These are phyloP conservation scores for Coemansia sp. DNA, from an alignment of 192 early-diverging fungal species.

Conservation along the genomic window DNA sequence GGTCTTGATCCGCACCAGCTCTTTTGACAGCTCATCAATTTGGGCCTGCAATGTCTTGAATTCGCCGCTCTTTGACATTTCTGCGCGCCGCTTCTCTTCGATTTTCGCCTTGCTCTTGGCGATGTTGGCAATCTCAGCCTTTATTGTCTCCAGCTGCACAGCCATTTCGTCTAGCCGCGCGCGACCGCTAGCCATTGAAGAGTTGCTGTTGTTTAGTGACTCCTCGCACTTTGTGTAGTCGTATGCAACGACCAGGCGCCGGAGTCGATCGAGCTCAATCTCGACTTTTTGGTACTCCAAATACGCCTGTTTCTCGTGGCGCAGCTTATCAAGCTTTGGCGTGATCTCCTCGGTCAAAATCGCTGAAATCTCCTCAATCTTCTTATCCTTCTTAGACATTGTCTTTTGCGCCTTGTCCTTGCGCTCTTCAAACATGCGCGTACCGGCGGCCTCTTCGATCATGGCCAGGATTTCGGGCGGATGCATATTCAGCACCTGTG, in stretches of 20 bases:
- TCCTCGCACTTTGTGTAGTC: slow-evolving; percentile 80
- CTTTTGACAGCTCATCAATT: slow-evolving; percentile 74
- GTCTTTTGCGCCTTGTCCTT: slow-evolving; percentile 93
- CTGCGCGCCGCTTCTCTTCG: slow-evolving; percentile 48
- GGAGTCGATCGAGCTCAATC: slow-evolving; percentile 81
- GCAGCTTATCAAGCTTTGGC: slow-evolving; percentile 88
- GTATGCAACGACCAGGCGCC: slow-evolving; percentile 78
- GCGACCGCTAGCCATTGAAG: slow-evolving; percentile 29
- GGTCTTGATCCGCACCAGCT: slow-evolving; percentile 79
- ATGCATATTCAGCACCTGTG: slow-evolving; percentile 99
- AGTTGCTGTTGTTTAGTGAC: slow-evolving; percentile 40
- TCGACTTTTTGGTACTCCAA: slow-evolving; percentile 93
- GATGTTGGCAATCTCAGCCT: slow-evolving; percentile 66
- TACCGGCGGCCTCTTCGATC: slow-evolving; percentile 99
- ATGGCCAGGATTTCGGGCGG: slow-evolving; percentile 92
- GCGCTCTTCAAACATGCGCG: slow-evolving; percentile 97
- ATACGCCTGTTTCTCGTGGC: slow-evolving; percentile 81
- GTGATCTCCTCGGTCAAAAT: slow-evolving; percentile 86
- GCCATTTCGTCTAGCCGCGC: slow-evolving; percentile 39
- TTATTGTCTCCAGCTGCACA: slow-evolving; percentile 54
- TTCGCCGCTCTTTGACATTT: slow-evolving; percentile 62
- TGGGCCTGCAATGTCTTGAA: slow-evolving; percentile 69
- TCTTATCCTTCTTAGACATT: slow-evolving; percentile 94
- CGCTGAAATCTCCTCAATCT: slow-evolving; percentile 85
- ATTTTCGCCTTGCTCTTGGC: slow-evolving; percentile 58